A percentile compares a stretch with the other conserved stretches of the same genome.
These are phyloP conservation scores for Mycena venus DNA, from an alignment of 768 basidiomycete genomes.

Conservation along the genomic window DNA sequence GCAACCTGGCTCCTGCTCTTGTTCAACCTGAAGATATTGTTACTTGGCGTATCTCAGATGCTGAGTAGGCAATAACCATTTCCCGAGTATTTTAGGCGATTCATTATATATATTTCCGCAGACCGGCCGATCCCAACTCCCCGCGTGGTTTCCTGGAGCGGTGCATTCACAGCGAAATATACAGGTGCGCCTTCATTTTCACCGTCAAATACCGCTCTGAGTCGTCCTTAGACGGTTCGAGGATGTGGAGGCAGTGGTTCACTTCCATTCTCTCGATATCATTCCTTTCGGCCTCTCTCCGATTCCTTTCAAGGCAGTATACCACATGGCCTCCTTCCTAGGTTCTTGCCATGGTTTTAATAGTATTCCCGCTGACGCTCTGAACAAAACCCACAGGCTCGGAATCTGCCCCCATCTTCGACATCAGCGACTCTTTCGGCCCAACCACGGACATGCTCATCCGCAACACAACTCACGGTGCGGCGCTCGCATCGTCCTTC, in stretches of 20 bases:
- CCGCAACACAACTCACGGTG: slow-evolving; percentile 34
- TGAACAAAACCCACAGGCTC: slow-evolving; percentile 5
- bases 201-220: not conserved
- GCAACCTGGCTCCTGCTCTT: slow-evolving; percentile 32
- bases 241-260: slow-evolving; percentile 31
- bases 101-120: not conserved
- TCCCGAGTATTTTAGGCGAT: not conserved
- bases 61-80: slow-evolving; percentile 14
- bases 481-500: slow-evolving; percentile 26
- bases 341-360: not conserved
- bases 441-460: slow-evolving; percentile 36
- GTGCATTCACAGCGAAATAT: slow-evolving; percentile 37
- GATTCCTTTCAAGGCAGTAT: slow-evolving; percentile 31
- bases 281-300: slow-evolving; percentile 29
- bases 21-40: slow-evolving; percentile 28
- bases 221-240: slow-evolving; percentile 21
- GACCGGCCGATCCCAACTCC: slow-evolving; percentile 26
- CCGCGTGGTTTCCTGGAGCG: slow-evolving; percentile 32
- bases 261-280: slow-evolving; percentile 33
- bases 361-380: not conserved
- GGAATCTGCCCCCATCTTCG: slow-evolving; percentile 27
- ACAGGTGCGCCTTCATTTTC: slow-evolving; percentile 7
- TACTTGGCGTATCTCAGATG: slow-evolving; percentile 28
- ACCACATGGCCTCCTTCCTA: slow-evolving; percentile 34
- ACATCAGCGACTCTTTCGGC: slow-evolving; percentile 29